These are phyloP conservation scores for Usnea hakonensis DNA, from an alignment of 495 filamentous ascomycete genomes.

Conservation along the genomic window DNA sequence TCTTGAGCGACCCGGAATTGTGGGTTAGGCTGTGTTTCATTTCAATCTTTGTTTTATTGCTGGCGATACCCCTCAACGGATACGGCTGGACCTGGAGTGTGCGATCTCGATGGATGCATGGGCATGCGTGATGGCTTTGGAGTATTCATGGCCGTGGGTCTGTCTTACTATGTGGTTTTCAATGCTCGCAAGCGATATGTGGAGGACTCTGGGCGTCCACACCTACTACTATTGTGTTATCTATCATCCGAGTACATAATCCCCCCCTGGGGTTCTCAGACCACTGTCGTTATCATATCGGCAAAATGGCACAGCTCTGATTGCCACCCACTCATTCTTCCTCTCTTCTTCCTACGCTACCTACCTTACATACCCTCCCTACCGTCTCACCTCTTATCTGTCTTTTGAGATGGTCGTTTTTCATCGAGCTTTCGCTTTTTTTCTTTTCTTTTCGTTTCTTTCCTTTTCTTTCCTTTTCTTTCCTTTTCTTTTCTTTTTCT, in stretches of 20 bases:
- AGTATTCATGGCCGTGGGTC: neutral
- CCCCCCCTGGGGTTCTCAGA: too few species aligned
- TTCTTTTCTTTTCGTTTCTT: too few species aligned
- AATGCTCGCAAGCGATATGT: too few species aligned
- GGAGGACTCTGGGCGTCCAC: too few species aligned
- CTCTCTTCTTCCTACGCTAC: too few species aligned
- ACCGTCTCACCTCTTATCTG: too few species aligned
- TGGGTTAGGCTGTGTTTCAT: neutral
- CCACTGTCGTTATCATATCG: too few species aligned
- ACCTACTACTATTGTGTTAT: too few species aligned
- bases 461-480: neutral
- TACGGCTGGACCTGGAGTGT: neutral
- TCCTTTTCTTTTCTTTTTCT: neutral
- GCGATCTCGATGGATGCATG: neutral
- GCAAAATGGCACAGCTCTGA: too few species aligned
- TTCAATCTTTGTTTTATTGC: neutral
- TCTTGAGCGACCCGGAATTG: neutral
- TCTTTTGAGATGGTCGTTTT: neutral
- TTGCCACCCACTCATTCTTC: too few species aligned
- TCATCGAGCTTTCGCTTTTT: neutral
- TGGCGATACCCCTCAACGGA: neutral
- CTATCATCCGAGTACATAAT: too few species aligned
- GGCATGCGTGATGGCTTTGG: neutral
- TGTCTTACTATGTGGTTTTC: neutral
- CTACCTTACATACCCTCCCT: too few species aligned